phyloP scores from a whole-genome alignment of 306 rosid genomes.

The Fragaria vesca region DNA sequence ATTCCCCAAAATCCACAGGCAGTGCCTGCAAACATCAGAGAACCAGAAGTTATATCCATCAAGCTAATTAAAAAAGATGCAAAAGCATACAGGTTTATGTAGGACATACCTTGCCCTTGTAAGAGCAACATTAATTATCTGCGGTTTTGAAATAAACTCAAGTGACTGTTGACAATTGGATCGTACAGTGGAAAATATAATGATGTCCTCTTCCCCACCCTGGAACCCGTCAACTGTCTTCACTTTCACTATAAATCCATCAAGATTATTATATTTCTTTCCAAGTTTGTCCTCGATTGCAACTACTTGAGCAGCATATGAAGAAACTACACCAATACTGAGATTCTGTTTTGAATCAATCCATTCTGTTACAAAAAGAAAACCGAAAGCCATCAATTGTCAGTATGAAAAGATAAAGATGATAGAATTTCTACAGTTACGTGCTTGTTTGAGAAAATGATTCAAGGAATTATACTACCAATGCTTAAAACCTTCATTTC shows the following conservation, averaged over 20 bases:
- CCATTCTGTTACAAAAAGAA: slow-evolving; percentile 44
- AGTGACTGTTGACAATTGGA: slow-evolving; percentile 38
- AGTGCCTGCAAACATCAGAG: slow-evolving; percentile 43
- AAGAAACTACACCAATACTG: slow-evolving; percentile 64
- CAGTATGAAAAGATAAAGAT: not conserved
- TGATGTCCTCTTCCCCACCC: slow-evolving; percentile 74
- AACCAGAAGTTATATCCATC: slow-evolving; percentile 1
- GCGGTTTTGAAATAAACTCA: slow-evolving; percentile 48
- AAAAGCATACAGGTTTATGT: too few species aligned
- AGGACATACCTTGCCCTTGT: slow-evolving; percentile 69
- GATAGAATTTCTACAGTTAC: not conserved
- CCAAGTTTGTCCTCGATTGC: slow-evolving; percentile 53
- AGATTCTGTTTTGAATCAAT: slow-evolving; percentile 32
- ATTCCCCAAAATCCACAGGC: slow-evolving; percentile 50
- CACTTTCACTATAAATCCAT: slow-evolving; percentile 61
- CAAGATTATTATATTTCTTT: slow-evolving; percentile 27
- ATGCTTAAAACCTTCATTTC: too few species aligned
- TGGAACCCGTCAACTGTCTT: slow-evolving; percentile 74
- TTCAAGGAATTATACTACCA: too few species aligned
- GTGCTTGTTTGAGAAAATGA: too few species aligned
- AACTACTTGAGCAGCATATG: slow-evolving; percentile 74
- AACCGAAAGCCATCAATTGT: not conserved
- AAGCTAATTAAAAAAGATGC: too few species aligned
- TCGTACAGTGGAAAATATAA: slow-evolving; percentile 67
- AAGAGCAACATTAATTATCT: slow-evolving; percentile 74